Evolutionary conservation across 2,329 filamentous ascomycete genomes (phyloP), one percentile per base, ranked within the genome.

Genomic region (Clonostachys rosea): DNA sequence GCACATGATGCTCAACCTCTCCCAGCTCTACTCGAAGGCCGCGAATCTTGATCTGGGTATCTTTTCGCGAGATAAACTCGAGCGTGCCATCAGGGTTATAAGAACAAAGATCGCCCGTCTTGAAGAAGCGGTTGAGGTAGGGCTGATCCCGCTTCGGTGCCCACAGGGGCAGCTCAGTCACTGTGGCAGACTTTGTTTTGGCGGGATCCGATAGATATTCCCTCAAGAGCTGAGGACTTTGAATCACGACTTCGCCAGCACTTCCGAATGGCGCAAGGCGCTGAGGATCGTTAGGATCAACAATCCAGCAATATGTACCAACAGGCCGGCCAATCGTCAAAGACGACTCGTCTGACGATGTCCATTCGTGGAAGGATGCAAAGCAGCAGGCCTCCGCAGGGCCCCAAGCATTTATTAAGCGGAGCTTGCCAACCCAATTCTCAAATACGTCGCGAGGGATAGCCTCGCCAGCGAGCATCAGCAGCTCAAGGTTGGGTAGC

Each of bases 21-120:
- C 41, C 47, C 6, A 74, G 61, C 59, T 73, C 80, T 45, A 76
- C 63, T 46, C 75, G 58, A 46, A 70, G 79, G 39, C 81, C 81
- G 24, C 70, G 67, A 10, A 81, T 57, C 54, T 81, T 81, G 40
- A 80, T 67, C 56, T 80, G 76, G 0, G 66, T 67, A 52, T 80
- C 76, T 50, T 74, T 74, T 36, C 76, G 63, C 43, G 72, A 74
- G 45, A 74, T 17, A 17, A 42, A 42, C 9, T 40, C 41, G 16
- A 16, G 13, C 10, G 34, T 42, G 16, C 42, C 41, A 13, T 43
- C 42, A n/a, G 14, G 17, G 17, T 16, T 33, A 9, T 34, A 37
- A 35, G n/a, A 13, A 8, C 20, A 20, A 11, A 42, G 16, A 17
- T 42, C 40, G 10, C 40, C 40, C 10, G 40, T 18, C 40, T 42